These are phyloP conservation scores for Erythrophleum ivorense DNA, from an alignment of 331 rosid genomes.

Conservation along the genomic window DNA sequence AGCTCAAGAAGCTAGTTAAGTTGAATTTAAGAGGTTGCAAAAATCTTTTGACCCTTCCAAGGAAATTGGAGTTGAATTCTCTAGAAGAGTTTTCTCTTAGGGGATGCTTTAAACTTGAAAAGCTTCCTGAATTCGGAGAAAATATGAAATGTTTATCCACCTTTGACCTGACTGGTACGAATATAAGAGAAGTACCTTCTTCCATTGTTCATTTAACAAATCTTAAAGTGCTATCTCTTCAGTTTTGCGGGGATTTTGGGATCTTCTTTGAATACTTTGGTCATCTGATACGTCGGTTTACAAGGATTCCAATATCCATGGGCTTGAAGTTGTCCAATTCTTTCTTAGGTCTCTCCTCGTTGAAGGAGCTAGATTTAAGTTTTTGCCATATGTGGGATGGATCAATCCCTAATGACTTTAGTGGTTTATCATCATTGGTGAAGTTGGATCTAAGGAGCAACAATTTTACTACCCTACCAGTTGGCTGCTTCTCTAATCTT, in stretches of 20 bases:
- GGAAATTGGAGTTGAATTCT: neutral
- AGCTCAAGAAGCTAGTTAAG: constrained; percentile 6
- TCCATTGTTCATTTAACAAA: neutral
- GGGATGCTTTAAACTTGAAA: neutral
- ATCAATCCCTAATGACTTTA: neutral
- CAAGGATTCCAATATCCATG: neutral
- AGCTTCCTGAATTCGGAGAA: neutral
- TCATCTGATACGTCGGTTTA: no score
- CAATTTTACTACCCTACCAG: neutral
- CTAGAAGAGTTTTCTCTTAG: neutral
- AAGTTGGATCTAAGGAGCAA: neutral
- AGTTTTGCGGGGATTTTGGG: no score
- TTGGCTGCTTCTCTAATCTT: neutral
- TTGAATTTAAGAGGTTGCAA: neutral
- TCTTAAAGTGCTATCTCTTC: neutral
- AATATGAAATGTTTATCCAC: neutral
- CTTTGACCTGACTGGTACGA: neutral
- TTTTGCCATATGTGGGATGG: neutral
- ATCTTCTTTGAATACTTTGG: no score
- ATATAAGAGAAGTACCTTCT: constrained; percentile 4
- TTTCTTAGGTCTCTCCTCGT: neutral
- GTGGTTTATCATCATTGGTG: neutral
- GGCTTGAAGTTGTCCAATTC: neutral
- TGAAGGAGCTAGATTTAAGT: neutral
- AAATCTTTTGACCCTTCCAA: neutral